These are phyloP conservation scores for Endocladia muricata DNA, from an alignment of 31 red algal genomes.

Conservation along the genomic window DNA sequence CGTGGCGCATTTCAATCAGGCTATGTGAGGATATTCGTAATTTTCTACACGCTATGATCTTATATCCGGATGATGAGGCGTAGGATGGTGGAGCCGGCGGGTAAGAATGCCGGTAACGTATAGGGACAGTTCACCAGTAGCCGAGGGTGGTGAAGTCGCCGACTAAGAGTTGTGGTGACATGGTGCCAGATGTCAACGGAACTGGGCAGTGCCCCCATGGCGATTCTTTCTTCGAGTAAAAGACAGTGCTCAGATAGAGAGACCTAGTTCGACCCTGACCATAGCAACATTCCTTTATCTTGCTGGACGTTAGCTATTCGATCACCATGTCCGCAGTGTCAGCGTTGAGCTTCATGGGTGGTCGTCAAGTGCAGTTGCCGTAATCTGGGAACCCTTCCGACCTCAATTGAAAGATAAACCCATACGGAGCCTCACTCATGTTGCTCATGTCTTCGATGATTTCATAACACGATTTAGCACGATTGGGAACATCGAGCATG, in stretches of 20 bases:
- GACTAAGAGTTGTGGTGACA: neutral
- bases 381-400: conserved; percentile 6
- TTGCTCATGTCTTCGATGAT: conserved; percentile 7
- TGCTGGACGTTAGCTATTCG: neutral
- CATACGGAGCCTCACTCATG: neutral
- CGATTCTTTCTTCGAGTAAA: neutral
- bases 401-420: conserved; percentile 7
- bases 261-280: neutral
- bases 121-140: no score
- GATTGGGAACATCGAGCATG: neutral
- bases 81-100: no score
- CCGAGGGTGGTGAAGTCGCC: no score
- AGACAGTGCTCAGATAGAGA: neutral
- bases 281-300: neutral
- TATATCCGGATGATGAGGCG: no score
- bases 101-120: no score
- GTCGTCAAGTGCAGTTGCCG: neutral
- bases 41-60: no score
- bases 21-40: no score
- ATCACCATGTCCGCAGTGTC: neutral
- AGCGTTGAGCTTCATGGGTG: neutral
- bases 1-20: no score
- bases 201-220: neutral
- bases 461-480: neutral
- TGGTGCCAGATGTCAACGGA: neutral